Evolutionary conservation across 179 eudicot genomes (phyloP), one percentile per base, ranked within the genome.

Genomic region (Silene coronaria): DNA sequence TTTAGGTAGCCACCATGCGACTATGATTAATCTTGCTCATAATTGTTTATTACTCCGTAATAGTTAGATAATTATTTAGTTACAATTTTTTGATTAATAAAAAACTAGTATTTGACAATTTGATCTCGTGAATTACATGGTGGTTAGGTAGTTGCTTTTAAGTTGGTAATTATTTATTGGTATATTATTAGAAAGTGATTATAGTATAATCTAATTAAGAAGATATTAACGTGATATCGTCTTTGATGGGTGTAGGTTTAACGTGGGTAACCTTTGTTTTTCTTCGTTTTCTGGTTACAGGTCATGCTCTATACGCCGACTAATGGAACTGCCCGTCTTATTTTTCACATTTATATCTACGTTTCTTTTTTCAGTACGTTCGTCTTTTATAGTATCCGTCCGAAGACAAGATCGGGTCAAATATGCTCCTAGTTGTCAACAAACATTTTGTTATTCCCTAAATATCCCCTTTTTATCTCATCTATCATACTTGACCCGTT

Each of bases 111-210:
- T 7, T 63, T 45, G 53, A 42, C 48, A 36, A 6, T 36, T 77
- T 58, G 16, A 55, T 11, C 45, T 6, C 45, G 45, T 53, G 32
- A 38, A 26, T 64, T 78, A 45, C 21, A 26, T 53, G 66, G 78
- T 67, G 17, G 66, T 66, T 75, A 75, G 72, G 66, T 21, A 6
- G 72, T 69, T 38, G 72, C 51, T 67, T 34, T 30, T 24, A 22
- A 36, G 67, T 3, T 13, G n/a, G n/a, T 61, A 22, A 61, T 53
- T 14, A 53, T 53, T 53, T 53, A 53, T 27, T 17, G 1, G 27
- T 63, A 63, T 63, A 23, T 34, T 55, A 30, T 53, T 51, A 28
- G 24, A 22, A 65, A 65, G 59, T 74, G 42, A 74, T 75, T 46
- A 42, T 9, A 42, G 0, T 63, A 28, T 63, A 28, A 30, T 28